A percentile compares a stretch with the other conserved stretches of the same genome.
phyloP scores from a whole-genome alignment of 768 basidiomycete genomes.

The Amanita pallidorosea region DNA sequence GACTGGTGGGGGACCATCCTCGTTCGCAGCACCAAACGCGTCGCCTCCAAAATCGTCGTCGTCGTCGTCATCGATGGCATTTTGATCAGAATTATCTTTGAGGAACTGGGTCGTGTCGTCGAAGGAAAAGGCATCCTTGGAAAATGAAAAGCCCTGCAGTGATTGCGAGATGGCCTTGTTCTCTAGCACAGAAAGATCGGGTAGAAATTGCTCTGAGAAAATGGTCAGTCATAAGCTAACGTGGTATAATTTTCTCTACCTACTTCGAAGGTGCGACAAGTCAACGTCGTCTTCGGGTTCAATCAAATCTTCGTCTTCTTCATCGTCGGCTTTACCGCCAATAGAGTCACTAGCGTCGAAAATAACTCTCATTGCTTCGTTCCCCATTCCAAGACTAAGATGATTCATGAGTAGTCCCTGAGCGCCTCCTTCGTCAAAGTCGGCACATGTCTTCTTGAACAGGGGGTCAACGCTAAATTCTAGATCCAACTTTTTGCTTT shows the following conservation, averaged over 20 bases:
- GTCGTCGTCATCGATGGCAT: conserved; percentile 25
- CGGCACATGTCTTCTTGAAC: conserved; percentile 95
- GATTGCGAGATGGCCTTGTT: conserved; percentile 73
- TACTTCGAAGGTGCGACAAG: conserved; percentile 51
- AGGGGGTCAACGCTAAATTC: conserved; percentile 96
- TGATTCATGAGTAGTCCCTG: conserved; percentile 97
- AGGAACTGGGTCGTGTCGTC: conserved; percentile 53
- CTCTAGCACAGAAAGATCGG: conserved; percentile 52
- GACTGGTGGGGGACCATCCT: conserved; percentile 27
- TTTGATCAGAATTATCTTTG: conserved; percentile 37
- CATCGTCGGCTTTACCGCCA: conserved; percentile 37
- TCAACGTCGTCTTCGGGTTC: conserved; percentile 66
- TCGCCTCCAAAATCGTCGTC: conserved; percentile 30
- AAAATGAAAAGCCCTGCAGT: conserved; percentile 74
- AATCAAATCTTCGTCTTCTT: conserved; percentile 66
- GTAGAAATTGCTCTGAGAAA: conserved; percentile 56
- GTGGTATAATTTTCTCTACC: conserved; percentile 11
- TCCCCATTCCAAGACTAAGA: conserved; percentile 63
- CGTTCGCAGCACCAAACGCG: conserved; percentile 30
- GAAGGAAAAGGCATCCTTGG: conserved; percentile 48
- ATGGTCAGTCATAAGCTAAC: conserved; percentile 1
- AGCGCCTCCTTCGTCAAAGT: conserved; percentile 98
- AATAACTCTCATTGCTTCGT: conserved; percentile 78
- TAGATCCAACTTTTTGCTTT: conserved; percentile 88
- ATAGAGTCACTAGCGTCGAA: conserved; percentile 95